Percentiles rank a stretch among this genome's conserved stretches.
Conservation (phyloP, 345 rosid species). For the Aegle marmelos region DNA sequence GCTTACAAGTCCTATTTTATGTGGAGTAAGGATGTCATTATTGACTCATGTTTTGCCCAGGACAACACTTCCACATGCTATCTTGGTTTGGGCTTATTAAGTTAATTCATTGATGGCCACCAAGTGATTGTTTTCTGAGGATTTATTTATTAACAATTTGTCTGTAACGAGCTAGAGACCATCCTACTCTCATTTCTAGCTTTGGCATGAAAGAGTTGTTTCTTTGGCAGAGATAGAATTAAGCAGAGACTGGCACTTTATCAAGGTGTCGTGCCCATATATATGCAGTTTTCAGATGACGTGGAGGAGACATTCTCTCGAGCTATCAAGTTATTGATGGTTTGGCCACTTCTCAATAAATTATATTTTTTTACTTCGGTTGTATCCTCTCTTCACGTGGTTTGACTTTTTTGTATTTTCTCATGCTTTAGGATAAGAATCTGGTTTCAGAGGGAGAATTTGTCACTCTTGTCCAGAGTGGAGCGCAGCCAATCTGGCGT, state of each 20-base stretch:
- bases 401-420: slow-evolving; percentile 2
- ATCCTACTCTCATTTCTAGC: not conserved
- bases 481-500: slow-evolving; percentile 96
- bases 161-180: not conserved
- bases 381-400: slow-evolving; percentile 3
- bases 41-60: not conserved
- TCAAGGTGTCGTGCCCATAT: slow-evolving; percentile 87
- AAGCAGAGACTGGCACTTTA: slow-evolving; percentile 89
- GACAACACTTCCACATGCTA: not conserved
- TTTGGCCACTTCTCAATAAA: slow-evolving; percentile 16
- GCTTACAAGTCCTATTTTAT: not conserved
- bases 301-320: slow-evolving; percentile 87
- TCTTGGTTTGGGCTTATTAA: not conserved
- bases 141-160: not conserved
- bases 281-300: slow-evolving; percentile 81
- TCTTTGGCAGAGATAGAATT: slow-evolving; percentile 61
- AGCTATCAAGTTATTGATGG: slow-evolving; percentile 68
- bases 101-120: not conserved
- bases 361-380: not conserved
- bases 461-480: slow-evolving; percentile 92
- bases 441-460: slow-evolving; percentile 63
- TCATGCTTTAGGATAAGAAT: slow-evolving; percentile 51
- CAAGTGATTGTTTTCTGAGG: slow-evolving; percentile 6
- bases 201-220: slow-evolving; percentile 7
- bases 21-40: not conserved